phyloP scores from a whole-genome alignment of 257 asterid species.

The Orobanche coerulescens region DNA sequence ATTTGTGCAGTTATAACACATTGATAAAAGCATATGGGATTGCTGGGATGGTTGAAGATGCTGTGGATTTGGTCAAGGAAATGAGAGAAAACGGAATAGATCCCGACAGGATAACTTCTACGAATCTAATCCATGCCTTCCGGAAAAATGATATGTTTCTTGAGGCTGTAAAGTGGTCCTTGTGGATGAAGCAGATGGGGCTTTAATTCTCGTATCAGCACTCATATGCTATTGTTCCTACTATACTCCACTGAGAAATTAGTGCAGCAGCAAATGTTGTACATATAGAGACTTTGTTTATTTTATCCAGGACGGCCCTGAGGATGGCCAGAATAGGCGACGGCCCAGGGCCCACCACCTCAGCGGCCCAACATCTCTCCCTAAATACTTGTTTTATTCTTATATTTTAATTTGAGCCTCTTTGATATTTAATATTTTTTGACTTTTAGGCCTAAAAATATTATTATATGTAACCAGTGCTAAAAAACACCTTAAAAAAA shows the following conservation, averaged over 20 bases:
- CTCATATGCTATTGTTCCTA: no score
- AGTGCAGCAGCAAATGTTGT: not conserved
- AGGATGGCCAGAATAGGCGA: no score
- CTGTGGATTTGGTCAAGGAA: conserved; percentile 70
- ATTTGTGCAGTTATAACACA: conserved; percentile 82
- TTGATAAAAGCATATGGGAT: conserved; percentile 87
- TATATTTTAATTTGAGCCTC: no score
- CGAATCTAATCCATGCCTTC: conserved; percentile 57
- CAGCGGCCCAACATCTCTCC: no score
- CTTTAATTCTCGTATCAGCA: conserved; percentile 23
- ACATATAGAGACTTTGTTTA: not conserved
- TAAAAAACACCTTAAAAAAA: no score
- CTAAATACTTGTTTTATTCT: no score
- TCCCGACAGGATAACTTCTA: conserved; percentile 66
- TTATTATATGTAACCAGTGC: no score
- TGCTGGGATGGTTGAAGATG: conserved; percentile 82
- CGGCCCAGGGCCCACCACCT: no score
- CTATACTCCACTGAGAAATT: not conserved
- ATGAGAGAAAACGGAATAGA: conserved; percentile 68
- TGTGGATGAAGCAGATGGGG: conserved; percentile 95
- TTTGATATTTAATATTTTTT: no score
- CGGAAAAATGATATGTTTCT: conserved; percentile 70
- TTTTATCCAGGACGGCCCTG: no score
- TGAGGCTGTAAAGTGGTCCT: conserved; percentile 97
- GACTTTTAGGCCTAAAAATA: no score